phyloP scores from a whole-genome alignment of 805 yeast genomes.

The Suhomyces emberorum region DNA sequence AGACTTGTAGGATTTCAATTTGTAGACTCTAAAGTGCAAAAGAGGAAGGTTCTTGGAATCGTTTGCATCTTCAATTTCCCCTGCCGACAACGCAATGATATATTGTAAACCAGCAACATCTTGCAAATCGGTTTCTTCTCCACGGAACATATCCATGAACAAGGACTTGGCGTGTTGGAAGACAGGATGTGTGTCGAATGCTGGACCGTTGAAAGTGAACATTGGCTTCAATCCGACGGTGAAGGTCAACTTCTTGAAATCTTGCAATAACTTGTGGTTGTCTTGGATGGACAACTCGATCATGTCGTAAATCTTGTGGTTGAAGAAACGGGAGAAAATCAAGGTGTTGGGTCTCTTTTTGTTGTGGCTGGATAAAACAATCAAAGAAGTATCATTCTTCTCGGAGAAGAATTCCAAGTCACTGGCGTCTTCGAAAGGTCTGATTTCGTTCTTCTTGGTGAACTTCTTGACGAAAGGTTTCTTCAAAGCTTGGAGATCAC shows the following conservation, averaged over 20 bases:
- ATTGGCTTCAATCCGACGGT: conserved; percentile 89
- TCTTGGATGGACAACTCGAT: conserved; percentile 75
- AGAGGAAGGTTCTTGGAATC: conserved; percentile 68
- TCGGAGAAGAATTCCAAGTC: conserved; percentile 89
- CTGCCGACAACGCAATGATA: conserved; percentile 75
- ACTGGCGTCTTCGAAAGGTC: conserved; percentile 88
- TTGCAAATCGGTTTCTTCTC: conserved; percentile 72
- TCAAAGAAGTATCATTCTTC: conserved; percentile 85
- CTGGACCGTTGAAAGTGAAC: conserved; percentile 90
- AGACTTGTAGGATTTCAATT: conserved; percentile 73
- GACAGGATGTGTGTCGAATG: conserved; percentile 85
- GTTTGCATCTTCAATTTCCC: conserved; percentile 72
- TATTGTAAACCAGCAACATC: conserved; percentile 96
- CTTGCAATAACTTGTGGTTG: conserved; percentile 65
- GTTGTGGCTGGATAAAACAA: conserved; percentile 75
- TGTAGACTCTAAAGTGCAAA: conserved; percentile 88
- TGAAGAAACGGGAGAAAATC: conserved; percentile 86
- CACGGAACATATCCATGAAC: conserved; percentile 88
- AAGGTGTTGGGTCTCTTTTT: conserved; percentile 92
- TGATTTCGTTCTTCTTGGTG: conserved; percentile 79
- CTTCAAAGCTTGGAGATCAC: conserved; percentile 84
- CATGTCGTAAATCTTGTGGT: conserved; percentile 90
- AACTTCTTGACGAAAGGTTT: conserved; percentile 89
- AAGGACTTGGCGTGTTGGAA: conserved; percentile 82
- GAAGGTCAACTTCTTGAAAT: conserved; percentile 78